These are phyloP conservation scores for Metschnikowia lunata DNA, from an alignment of 805 yeast species.

Conservation along the genomic window DNA sequence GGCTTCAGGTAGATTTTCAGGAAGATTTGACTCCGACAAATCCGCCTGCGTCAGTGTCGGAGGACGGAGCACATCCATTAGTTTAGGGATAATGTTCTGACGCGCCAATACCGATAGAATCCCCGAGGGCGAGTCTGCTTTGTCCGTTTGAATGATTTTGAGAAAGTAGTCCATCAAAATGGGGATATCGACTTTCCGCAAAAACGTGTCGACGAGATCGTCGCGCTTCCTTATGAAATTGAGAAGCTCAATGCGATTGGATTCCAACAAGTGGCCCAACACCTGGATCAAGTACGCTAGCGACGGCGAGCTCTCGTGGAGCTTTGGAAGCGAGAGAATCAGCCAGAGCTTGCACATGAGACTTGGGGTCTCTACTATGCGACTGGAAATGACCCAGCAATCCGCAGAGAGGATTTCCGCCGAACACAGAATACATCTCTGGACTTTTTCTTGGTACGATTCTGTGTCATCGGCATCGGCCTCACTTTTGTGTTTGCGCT, in stretches of 20 bases:
- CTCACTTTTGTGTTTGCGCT: neutral
- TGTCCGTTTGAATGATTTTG: constrained; percentile 88
- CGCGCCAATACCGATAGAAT: constrained; percentile 69
- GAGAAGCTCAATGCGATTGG: constrained; percentile 54
- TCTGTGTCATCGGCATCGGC: constrained; percentile 23
- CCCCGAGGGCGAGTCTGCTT: constrained; percentile 84
- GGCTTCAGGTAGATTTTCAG: constrained; percentile 30
- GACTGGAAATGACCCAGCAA: constrained; percentile 40
- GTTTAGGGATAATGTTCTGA: constrained; percentile 68
- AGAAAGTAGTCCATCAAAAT: constrained; percentile 89
- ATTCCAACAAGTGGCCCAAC: constrained; percentile 78
- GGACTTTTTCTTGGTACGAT: constrained; percentile 21
- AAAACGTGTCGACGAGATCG: constrained; percentile 70
- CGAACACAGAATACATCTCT: constrained; percentile 36
- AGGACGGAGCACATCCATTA: constrained; percentile 69
- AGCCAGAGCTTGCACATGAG: constrained; percentile 41
- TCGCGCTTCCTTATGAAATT: constrained; percentile 67
- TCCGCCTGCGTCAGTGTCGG: constrained; percentile 36
- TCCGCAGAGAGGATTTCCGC: constrained; percentile 40
- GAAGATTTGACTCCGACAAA: constrained; percentile 11
- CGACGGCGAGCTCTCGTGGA: constrained; percentile 36
- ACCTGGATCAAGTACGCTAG: constrained; percentile 51
- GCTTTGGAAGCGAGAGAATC: constrained; percentile 28
- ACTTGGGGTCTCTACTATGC: constrained; percentile 39
- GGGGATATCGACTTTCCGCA: constrained; percentile 86